phyloP scores from a whole-genome alignment of 2,329 filamentous ascomycete species.

The Phaeoacremonium minimum region DNA sequence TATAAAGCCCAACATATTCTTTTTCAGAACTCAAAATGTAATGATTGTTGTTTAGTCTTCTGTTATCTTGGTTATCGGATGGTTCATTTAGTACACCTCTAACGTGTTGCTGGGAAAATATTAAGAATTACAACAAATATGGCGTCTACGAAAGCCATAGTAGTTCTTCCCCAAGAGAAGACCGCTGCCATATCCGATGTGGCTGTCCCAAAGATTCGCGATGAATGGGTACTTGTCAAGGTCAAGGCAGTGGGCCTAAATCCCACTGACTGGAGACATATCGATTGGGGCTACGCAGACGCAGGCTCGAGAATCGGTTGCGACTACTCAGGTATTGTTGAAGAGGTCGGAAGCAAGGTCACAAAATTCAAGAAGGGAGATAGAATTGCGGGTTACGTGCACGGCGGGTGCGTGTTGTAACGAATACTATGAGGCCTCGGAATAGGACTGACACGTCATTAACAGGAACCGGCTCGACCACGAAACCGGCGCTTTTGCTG shows the following conservation, averaged over 20 bases:
- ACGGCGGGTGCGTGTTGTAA: slow-evolving; percentile 24
- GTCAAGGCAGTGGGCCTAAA: slow-evolving; percentile 6
- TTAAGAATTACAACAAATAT: too few relatives aligned
- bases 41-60: too few relatives aligned
- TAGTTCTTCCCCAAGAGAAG: too few relatives aligned
- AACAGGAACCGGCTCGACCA: slow-evolving; percentile 26
- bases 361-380: slow-evolving; percentile 43
- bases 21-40: too few relatives aligned
- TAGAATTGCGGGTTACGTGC: slow-evolving; percentile 34
- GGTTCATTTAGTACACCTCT: too few relatives aligned
- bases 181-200: too few relatives aligned
- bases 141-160: too few relatives aligned
- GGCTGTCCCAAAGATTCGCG: slow-evolving; percentile 3
- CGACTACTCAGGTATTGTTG: slow-evolving; percentile 42
- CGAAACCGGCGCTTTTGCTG: slow-evolving; percentile 38
- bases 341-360: slow-evolving; percentile 37
- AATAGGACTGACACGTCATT: slow-evolving; percentile 10
- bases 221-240: slow-evolving; percentile 7
- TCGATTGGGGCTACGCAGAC: background rate
- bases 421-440: too few relatives aligned
- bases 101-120: too few relatives aligned
- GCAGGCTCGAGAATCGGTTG: slow-evolving; percentile 14
- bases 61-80: too few relatives aligned
- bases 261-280: slow-evolving; percentile 6
- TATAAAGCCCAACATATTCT: too few relatives aligned